A percentile compares a stretch with the other conserved stretches of the same genome.
phyloP scores from a whole-genome alignment of 345 rosid species.

The Bruguiera gymnorhiza region DNA sequence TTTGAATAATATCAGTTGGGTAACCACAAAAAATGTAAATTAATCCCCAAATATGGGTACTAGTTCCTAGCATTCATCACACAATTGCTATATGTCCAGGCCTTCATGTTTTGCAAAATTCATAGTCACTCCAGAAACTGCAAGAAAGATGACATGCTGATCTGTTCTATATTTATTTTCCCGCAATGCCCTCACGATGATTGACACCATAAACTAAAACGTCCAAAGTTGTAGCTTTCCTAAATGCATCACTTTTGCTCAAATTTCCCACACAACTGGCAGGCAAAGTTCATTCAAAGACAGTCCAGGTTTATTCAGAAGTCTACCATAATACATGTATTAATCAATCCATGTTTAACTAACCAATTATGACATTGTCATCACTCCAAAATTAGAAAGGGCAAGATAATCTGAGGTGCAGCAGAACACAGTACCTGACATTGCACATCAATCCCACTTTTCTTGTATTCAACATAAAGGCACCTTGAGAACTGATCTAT shows the following conservation, averaged over 20 bases:
- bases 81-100: not conserved
- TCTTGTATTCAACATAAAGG: constrained; percentile 63
- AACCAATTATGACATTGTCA: not conserved
- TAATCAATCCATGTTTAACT: not conserved
- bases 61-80: not conserved
- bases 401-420: too few relatives aligned
- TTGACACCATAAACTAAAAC: too few relatives aligned
- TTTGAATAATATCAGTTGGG: not conserved
- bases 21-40: not conserved
- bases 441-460: constrained; percentile 67
- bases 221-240: too few relatives aligned
- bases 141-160: too few relatives aligned
- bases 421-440: constrained; percentile 56
- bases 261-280: too few relatives aligned
- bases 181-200: too few relatives aligned
- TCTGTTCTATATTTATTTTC: too few relatives aligned
- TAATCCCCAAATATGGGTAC: not conserved
- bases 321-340: not conserved
- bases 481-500: constrained; percentile 73
- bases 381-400: not conserved
- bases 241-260: too few relatives aligned
- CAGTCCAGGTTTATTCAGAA: too few relatives aligned
- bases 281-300: too few relatives aligned
- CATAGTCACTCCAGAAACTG: too few relatives aligned
- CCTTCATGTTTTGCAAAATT: not conserved